Base-by-base conservation (phyloP, 108 stramenopile genomes). In the Cylindrotheca fusiformis region DNA sequence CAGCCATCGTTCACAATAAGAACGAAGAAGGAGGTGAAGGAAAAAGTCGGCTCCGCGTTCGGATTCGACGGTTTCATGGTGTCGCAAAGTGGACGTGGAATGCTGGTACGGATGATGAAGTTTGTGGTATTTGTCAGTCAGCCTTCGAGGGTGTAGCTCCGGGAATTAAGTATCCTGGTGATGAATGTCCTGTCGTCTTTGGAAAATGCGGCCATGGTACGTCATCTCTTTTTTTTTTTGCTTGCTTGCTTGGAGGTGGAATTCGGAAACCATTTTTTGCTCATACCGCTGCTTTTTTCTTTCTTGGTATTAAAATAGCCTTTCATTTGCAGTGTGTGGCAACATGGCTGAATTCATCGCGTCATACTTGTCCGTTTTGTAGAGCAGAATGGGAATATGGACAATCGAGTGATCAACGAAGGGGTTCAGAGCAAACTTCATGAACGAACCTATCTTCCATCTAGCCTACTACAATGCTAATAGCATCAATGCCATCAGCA, bases 21-120 rank as follows among this genome's bases (percentile, higher is more conserved):
- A 23, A 12, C 27, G 31, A 21, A 14, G 19, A 36, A 22, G 25
- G 2, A 36, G n/a, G 14, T 4, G 6, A 21, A 5, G 17, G 6
- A 60, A 47, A 41, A 72, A 56, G 33, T 23, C 44, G 55, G 17
- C 32, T 94, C 27, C 75, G 79, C 32, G 84, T 95, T 17, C 82
- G 77, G 54, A 85, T 96, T 62, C 82, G 86, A 66, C 60, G 79
- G 36, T 83, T 66, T 49, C 92, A 93, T 58, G 92, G 72, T 17
- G 90, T 96, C 26, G 87, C 91, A 22, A 71, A 77, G 46, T 95
- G 94, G 94, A 84, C 81, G n/a, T 96, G 95, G 95, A 86, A 76
- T 65, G 80, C 63, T 10, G 72, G 76, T 20, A 58, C 54, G 33
- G 59, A 74, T 29, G 60, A 70, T 48, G 95, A 93, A 55, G 90